Percentiles rank a stretch among this genome's conserved stretches.
Conservation (phyloP, 345 rosid genomes). For the Gossypium herbaceum region DNA sequence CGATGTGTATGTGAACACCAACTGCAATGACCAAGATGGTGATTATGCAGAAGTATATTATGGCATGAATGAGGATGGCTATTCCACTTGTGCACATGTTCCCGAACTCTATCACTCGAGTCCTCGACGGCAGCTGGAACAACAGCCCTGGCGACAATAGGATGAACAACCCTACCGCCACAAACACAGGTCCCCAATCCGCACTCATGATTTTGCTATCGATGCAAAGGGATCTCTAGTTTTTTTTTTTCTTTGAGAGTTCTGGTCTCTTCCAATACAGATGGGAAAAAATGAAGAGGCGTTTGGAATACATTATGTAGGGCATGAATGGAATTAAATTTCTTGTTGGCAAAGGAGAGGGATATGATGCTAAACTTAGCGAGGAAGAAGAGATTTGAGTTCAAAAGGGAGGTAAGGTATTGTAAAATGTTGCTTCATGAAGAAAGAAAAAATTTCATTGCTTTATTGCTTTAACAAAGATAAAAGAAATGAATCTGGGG, state of each 20-base stretch:
- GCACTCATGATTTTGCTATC: slow-evolving; percentile 40
- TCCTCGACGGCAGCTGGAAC: slow-evolving; percentile 79
- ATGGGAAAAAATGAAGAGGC: background rate
- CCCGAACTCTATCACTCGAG: slow-evolving; percentile 82
- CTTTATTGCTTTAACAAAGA: too few species aligned
- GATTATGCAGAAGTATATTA: slow-evolving; percentile 69
- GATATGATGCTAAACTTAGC: background rate
- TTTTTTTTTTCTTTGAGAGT: background rate
- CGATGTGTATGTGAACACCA: slow-evolving; percentile 43
- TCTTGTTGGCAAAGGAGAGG: background rate
- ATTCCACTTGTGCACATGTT: slow-evolving; percentile 92
- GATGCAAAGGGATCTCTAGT: background rate
- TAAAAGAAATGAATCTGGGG: too few species aligned
- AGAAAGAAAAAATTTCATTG: background rate
- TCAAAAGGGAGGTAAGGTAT: background rate
- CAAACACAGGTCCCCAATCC: slow-evolving; percentile 86
- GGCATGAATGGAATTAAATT: background rate
- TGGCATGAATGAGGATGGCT: slow-evolving; percentile 79
- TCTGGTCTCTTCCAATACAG: slow-evolving; percentile 3
- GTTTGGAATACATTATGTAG: background rate
- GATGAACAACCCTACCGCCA: slow-evolving; percentile 69
- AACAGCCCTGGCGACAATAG: slow-evolving; percentile 82
- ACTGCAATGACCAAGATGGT: slow-evolving; percentile 79
- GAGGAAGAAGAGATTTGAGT: background rate
- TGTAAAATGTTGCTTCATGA: background rate